phyloP scores from a whole-genome alignment of 345 rosid genomes.

The Bruguiera gymnorhiza region DNA sequence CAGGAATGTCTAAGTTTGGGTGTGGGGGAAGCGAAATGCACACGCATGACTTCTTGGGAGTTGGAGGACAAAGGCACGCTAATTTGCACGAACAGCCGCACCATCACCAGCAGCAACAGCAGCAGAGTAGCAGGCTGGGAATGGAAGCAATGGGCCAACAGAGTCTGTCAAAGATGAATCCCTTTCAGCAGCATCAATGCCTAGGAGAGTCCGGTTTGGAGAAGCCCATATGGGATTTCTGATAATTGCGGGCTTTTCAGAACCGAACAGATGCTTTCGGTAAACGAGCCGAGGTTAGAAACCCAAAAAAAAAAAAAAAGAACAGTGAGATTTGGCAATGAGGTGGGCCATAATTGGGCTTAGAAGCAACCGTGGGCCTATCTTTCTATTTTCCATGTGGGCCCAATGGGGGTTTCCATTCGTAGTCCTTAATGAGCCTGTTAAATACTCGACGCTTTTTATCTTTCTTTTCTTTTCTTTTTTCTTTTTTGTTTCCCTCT shows the following conservation, averaged over 20 bases:
- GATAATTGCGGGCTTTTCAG: slow-evolving; percentile 4
- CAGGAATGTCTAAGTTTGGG: slow-evolving; percentile 32
- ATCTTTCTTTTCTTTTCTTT: neutral
- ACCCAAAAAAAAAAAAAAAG: too few relatives aligned
- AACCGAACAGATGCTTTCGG: too few relatives aligned
- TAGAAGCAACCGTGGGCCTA: neutral
- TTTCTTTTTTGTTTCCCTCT: neutral
- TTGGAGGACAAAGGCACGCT: slow-evolving; percentile 39
- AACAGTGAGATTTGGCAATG: too few relatives aligned
- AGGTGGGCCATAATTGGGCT: neutral
- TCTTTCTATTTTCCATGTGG: neutral
- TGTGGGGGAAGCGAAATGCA: slow-evolving; percentile 23
- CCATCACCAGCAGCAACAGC: slow-evolving; percentile 7
- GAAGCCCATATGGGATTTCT: slow-evolving; percentile 57
- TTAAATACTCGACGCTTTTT: neutral
- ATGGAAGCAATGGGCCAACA: slow-evolving; percentile 39
- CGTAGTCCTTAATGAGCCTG: neutral
- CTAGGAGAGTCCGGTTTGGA: slow-evolving; percentile 12
- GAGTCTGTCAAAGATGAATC: slow-evolving; percentile 38
- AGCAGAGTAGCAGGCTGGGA: slow-evolving; percentile 24
- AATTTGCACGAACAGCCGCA: slow-evolving; percentile 37
- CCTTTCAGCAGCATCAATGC: slow-evolving; percentile 36
- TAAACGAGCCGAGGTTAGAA: too few relatives aligned
- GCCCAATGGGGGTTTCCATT: neutral
- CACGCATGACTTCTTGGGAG: slow-evolving; percentile 58